A percentile compares a stretch with the other conserved stretches of the same genome.
phyloP scores from a whole-genome alignment of 768 basidiomycete genomes.

The Termitomyces sp. region DNA sequence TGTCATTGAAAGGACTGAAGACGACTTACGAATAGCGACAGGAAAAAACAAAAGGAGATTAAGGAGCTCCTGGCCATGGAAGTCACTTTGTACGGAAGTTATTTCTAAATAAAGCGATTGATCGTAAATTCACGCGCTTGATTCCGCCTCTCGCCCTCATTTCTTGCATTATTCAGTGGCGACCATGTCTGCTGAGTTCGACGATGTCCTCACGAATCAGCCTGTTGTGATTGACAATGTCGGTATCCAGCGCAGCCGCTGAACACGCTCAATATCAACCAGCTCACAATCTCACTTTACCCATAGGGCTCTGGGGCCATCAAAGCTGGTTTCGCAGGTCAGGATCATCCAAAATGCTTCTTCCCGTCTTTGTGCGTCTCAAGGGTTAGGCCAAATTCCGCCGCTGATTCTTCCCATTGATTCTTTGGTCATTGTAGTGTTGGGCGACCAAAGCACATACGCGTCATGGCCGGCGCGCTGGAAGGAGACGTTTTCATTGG shows the following conservation, averaged over 20 bases:
- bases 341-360: slow-evolving; percentile 99
- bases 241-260: slow-evolving; percentile 25
- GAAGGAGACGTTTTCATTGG: slow-evolving; percentile 98
- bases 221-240: slow-evolving; percentile 99
- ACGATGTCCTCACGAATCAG: slow-evolving; percentile 95
- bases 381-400: slow-evolving; percentile 30
- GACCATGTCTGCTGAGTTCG: slow-evolving; percentile 80
- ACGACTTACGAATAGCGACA: slow-evolving; percentile 22
- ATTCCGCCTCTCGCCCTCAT: slow-evolving; percentile 8
- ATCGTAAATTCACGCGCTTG: slow-evolving; percentile 4
- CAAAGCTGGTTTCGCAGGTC: slow-evolving; percentile 98
- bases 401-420: slow-evolving; percentile 21
- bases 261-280: slow-evolving; percentile 11
- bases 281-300: slow-evolving; percentile 18
- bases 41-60: slow-evolving; percentile 9
- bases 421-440: slow-evolving; percentile 51
- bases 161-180: slow-evolving; percentile 4
- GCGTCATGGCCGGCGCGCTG: slow-evolving; percentile 96
- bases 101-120: neutral
- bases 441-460: slow-evolving; percentile 94
- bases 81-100: neutral
- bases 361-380: slow-evolving; percentile 94
- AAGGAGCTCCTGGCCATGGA: slow-evolving; percentile 9
- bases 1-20: neutral
- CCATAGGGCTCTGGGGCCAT: slow-evolving; percentile 94